Evolutionary conservation across 257 asterid species (phyloP), one percentile per base, ranked within the genome.

Genomic region (Fraxinus excelsior): DNA sequence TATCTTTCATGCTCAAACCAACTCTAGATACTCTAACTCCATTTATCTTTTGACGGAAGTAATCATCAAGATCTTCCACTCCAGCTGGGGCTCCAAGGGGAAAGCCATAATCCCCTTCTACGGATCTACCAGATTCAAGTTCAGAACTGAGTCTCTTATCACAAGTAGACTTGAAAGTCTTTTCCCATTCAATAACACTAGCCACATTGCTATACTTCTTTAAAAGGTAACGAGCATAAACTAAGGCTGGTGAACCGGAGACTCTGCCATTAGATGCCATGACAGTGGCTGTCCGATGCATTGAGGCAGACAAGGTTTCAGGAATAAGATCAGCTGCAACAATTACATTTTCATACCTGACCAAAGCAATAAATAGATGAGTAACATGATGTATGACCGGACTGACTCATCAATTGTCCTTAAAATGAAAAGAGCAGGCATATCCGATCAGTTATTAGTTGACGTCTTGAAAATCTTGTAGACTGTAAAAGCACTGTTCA

Each of bases 31-130:
- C 85, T 31, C 97, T 90, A 77, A 82, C 88, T 75, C 96, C 86
- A 76, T 79, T 93, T 80, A 96, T 93, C 87, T 93, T 96, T 85
- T 96, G 97, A 74, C 97, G 96, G 81, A 93, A 87, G 85, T 86
- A 91, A 85, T 93, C 98, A 84, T 96, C 99, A 38, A 80, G 95
- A 79, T 96, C 99, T 78, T 89, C 98, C 42, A 96, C 97, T 78
- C 99, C 99, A 3, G 88, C 89, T 60, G 98, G 98, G 68, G 90
- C 98, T 75, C 99, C 99, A 74, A 90, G 97, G 72, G 91, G 84
- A 82, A 88, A 88, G 28, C 93, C 88, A 77, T 84, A 85, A 74
- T 93, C 99, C 32, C 91, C 94, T 83, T 91, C 98, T 74, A 84
- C 74, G 77, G 88, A 85, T 85, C 89, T 91, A 74, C 90, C 92